Conservation (phyloP, 352 stramenopile species). For the Peronospora tabacina region DNA sequence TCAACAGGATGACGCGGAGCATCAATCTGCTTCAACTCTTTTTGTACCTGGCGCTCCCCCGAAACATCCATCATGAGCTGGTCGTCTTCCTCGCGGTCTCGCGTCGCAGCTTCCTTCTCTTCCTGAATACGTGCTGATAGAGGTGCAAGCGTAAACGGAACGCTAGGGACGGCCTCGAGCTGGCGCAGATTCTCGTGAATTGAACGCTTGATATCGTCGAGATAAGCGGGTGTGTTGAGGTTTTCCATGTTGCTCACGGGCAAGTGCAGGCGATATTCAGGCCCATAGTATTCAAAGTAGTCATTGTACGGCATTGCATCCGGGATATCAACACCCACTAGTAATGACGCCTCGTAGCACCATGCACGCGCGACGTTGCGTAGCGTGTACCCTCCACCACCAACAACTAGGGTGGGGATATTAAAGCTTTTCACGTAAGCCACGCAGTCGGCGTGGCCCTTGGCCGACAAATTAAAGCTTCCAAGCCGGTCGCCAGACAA, state of each 20-base stretch:
- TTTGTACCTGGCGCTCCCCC: slow-evolving; percentile 46
- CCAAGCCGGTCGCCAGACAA: slow-evolving; percentile 96
- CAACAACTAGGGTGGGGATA: slow-evolving; percentile 94
- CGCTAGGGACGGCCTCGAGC: slow-evolving; percentile 93
- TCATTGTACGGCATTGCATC: slow-evolving; percentile 99
- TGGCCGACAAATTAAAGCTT: slow-evolving; percentile 97
- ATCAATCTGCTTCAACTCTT: slow-evolving; percentile 47
- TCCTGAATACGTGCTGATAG: slow-evolving; percentile 31
- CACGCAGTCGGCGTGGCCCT: slow-evolving; percentile 95
- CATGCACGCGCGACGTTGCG: slow-evolving; percentile 92
- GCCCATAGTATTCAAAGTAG: slow-evolving; percentile 99
- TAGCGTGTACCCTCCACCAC: slow-evolving; percentile 96
- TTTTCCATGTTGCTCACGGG: slow-evolving; percentile 95
- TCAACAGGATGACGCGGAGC: slow-evolving; percentile 52
- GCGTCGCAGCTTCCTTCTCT: slow-evolving; percentile 40
- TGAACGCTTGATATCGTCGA: slow-evolving; percentile 83
- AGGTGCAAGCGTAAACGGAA: slow-evolving; percentile 91
- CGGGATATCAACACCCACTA: slow-evolving; percentile 85
- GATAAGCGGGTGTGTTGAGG: slow-evolving; percentile 91
- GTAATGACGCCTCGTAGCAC: slow-evolving; percentile 95
- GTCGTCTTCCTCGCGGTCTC: slow-evolving; percentile 58
- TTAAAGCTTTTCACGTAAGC: slow-evolving; percentile 95
- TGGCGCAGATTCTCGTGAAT: slow-evolving; percentile 93
- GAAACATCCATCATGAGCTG: slow-evolving; percentile 60
- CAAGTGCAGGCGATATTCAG: slow-evolving; percentile 97